Conservation (phyloP, 139 green algal genomes). For the Chlorella sp. region DNA sequence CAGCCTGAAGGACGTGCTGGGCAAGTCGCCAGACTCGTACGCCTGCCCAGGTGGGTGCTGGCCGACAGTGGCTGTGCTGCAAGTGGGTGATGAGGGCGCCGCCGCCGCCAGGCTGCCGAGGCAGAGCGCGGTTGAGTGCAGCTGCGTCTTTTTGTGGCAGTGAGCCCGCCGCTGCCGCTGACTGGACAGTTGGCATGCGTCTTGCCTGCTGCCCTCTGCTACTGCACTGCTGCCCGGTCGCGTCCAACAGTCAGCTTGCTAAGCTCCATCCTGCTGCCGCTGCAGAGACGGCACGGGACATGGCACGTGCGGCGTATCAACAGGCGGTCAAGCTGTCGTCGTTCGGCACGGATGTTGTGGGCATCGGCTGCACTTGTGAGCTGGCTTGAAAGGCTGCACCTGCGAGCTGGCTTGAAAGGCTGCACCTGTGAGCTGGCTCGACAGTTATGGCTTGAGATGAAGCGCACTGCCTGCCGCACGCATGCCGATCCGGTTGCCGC, state of each 20-base stretch:
- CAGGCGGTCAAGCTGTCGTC: constrained; percentile 62
- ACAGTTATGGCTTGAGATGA: too few species aligned
- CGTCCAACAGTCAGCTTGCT: too few species aligned
- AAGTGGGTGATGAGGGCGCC: too few species aligned
- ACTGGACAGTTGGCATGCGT: too few species aligned
- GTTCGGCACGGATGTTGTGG: constrained; percentile 70
- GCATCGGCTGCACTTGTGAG: constrained; percentile 71
- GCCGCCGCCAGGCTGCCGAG: too few species aligned
- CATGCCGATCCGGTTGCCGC: too few species aligned
- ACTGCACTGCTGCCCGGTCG: too few species aligned
- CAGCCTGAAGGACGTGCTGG: constrained; percentile 62
- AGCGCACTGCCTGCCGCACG: too few species aligned
- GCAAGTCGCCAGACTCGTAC: constrained; percentile 59
- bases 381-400: constrained; percentile 62
- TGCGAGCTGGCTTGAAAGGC: constrained; percentile 56
- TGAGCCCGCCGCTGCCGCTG: too few species aligned
- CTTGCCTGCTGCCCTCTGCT: too few species aligned
- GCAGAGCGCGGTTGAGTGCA: too few species aligned
- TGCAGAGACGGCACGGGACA: constrained; percentile 53
- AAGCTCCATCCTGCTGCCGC: not conserved
- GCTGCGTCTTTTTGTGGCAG: too few species aligned
- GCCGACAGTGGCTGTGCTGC: not conserved
- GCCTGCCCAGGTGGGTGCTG: constrained; percentile 34
- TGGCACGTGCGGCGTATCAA: constrained; percentile 77
- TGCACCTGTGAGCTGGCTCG: constrained; percentile 63